Base-by-base conservation (phyloP, 768 basidiomycete species). In the Lentinula guzmanii region DNA sequence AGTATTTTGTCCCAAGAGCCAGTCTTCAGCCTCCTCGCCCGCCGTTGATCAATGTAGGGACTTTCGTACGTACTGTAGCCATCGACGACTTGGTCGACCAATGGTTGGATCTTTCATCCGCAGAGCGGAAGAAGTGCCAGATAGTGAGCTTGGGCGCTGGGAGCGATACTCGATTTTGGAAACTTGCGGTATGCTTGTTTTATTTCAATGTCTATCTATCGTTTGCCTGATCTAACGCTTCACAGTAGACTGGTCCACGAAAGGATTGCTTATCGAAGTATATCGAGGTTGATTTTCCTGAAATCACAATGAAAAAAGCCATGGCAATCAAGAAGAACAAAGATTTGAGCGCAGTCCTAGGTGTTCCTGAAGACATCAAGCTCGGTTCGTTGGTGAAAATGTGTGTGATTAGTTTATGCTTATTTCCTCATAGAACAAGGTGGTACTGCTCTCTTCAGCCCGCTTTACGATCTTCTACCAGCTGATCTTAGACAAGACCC, bases 131-230 rank as follows among this genome's bases (percentile, higher is more conserved):
- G 62, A 70, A 70, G 61, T 87, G 85, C 65, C 97, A 98, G 78
- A 87, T 98, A 58, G 83, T 98, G n/a, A 96, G 92, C 72, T 72
- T 98, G 34, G 97, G 97, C 0, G 90, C 95, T 1, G 97, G 97
- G 24, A 98, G 93, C 67, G 97, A 99, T 75, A 94, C 94, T 2
- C 78, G 97, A 58, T 98, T 91, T 71, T 99, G 96, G 95, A 80
- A 95, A 60, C 76, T 96, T 67, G 82, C 80, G 76, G 93, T 93
- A 75, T 75, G 90, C 35, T 24, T 31, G 31, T 8, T 34, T 28
- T 18, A 6, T 52, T 52, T 24, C 21, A 16, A 11, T 35, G 33
- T 18, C 21, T 24, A 28, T 21, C 9, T 42, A 43, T 58, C 42
- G 15, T 18, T 18, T 8, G 13, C 37, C 13, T 39, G 9, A 37